These are phyloP conservation scores for Chlorociboria aeruginascens DNA, from an alignment of 495 filamentous ascomycete species.

Conservation along the genomic window DNA sequence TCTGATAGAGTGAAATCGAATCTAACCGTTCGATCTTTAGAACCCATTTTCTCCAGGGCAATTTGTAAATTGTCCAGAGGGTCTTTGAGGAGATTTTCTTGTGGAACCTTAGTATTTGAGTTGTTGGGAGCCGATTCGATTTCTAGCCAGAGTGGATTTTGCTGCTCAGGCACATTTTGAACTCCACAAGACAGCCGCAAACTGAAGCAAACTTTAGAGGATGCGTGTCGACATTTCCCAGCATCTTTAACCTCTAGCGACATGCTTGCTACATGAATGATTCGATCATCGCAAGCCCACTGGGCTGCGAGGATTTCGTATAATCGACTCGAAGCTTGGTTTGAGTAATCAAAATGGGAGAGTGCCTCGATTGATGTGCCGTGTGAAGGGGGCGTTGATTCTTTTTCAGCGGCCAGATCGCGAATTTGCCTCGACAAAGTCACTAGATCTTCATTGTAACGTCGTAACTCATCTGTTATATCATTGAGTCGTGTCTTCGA, in stretches of 20 bases:
- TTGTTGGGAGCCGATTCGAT: neutral
- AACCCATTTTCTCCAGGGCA: neutral
- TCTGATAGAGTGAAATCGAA: neutral
- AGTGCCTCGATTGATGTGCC: neutral
- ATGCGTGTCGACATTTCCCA: neutral
- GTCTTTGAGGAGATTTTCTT: neutral
- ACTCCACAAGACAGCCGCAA: slow-evolving; percentile 14
- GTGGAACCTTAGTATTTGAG: neutral
- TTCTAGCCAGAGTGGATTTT: slow-evolving; percentile 1
- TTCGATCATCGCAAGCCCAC: slow-evolving; percentile 22
- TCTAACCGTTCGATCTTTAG: neutral
- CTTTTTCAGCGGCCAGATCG: neutral
- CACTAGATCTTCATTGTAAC: slow-evolving; percentile 6
- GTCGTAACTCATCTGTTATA: slow-evolving; percentile 1
- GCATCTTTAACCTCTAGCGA: slow-evolving; percentile 21
- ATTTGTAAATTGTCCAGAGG: neutral
- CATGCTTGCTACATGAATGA: slow-evolving; percentile 22
- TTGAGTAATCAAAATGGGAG: neutral
- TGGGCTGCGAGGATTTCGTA: slow-evolving; percentile 22
- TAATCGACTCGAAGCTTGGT: slow-evolving; percentile 20
- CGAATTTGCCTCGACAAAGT: slow-evolving; percentile 5
- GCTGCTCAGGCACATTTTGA: neutral
- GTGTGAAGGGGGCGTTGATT: neutral
- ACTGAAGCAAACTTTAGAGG: slow-evolving; percentile 18
- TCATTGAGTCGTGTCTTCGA: slow-evolving; percentile 4